These are phyloP conservation scores for Colletotrichum spinosum DNA, from an alignment of 2,329 filamentous ascomycete genomes.

Conservation along the genomic window DNA sequence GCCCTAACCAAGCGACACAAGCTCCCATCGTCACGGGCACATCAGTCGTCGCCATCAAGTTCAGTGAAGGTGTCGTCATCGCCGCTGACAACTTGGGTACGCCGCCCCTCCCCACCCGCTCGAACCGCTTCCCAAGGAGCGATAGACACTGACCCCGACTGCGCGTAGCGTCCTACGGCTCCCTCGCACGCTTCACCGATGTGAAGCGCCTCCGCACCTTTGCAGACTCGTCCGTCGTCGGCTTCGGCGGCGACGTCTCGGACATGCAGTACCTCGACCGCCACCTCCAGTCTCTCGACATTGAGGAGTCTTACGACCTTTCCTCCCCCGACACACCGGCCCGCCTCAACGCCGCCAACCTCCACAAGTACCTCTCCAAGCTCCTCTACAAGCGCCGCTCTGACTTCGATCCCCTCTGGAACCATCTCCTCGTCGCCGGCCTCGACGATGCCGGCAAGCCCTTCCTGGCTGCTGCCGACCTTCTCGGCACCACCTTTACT, in stretches of 20 bases:
- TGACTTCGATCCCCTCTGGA: slow-evolving; percentile 98
- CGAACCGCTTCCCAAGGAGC: not conserved
- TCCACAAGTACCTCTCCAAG: slow-evolving; percentile 96
- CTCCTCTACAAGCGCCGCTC: slow-evolving; percentile 95
- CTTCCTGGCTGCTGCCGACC: slow-evolving; percentile 91
- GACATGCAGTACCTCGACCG: slow-evolving; percentile 99
- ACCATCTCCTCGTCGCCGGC: slow-evolving; percentile 91
- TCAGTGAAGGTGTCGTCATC: slow-evolving; percentile 95
- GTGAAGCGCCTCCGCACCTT: slow-evolving; percentile 95
- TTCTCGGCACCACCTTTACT: slow-evolving; percentile 92
- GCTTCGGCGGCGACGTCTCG: slow-evolving; percentile 96
- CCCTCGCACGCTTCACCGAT: slow-evolving; percentile 94
- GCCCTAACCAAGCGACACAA: slow-evolving; percentile 88
- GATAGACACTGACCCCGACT: slow-evolving; percentile 25
- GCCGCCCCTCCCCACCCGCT: slow-evolving; percentile 38
- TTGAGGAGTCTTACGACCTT: slow-evolving; percentile 84
- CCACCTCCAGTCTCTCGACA: slow-evolving; percentile 86
- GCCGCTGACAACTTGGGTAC: slow-evolving; percentile 95
- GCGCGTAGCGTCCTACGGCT: slow-evolving; percentile 89
- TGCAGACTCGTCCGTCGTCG: slow-evolving; percentile 84
- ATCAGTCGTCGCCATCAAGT: slow-evolving; percentile 94
- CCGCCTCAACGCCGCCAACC: slow-evolving; percentile 86
- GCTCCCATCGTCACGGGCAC: slow-evolving; percentile 95
- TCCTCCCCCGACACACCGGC: slow-evolving; percentile 52
- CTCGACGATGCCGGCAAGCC: slow-evolving; percentile 83